A percentile compares a stretch with the other conserved stretches of the same genome.
Evolutionary conservation across 805 yeast species (phyloP).

Genomic region (Metschnikowia colocasiae): DNA sequence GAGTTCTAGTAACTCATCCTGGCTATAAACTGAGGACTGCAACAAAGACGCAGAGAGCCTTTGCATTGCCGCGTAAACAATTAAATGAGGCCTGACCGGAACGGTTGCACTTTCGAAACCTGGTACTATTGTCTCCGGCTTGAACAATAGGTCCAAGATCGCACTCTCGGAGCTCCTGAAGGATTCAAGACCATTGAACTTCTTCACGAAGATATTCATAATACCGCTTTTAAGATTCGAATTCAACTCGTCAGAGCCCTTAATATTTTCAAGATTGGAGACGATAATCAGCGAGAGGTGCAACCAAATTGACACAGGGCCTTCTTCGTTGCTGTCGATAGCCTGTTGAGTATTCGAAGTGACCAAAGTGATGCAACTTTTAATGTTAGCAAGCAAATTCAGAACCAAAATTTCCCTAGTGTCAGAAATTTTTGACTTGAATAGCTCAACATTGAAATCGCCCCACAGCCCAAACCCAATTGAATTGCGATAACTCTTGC

Average conservation of each 20-base stretch:
- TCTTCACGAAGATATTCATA: not conserved
- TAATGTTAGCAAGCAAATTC: not conserved
- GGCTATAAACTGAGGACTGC: slow-evolving; percentile 7
- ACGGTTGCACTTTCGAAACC: slow-evolving; percentile 9
- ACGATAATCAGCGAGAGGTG: slow-evolving; percentile 1
- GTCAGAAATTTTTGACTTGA: slow-evolving; percentile 1
- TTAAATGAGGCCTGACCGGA: slow-evolving; percentile 15
- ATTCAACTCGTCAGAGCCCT: not conserved
- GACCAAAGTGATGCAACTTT: not conserved
- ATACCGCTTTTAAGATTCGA: not conserved
- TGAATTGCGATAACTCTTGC: slow-evolving; percentile 1
- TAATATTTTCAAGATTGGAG: not conserved
- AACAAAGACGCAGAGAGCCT: slow-evolving; percentile 10
- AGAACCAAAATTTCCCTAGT: not conserved
- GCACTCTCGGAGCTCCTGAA: not conserved
- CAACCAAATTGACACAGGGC: not conserved
- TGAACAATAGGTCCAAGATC: not conserved
- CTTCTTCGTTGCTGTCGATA: not conserved
- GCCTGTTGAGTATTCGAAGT: not conserved
- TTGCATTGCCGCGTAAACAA: slow-evolving; percentile 11
- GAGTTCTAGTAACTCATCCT: slow-evolving; percentile 18
- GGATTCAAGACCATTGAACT: not conserved
- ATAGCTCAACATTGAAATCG: slow-evolving; percentile 1
- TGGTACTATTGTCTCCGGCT: not conserved
- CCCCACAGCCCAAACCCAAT: slow-evolving; percentile 14